Base-by-base conservation (phyloP, 495 filamentous ascomycete species). In the Talaromyces borbonicus region DNA sequence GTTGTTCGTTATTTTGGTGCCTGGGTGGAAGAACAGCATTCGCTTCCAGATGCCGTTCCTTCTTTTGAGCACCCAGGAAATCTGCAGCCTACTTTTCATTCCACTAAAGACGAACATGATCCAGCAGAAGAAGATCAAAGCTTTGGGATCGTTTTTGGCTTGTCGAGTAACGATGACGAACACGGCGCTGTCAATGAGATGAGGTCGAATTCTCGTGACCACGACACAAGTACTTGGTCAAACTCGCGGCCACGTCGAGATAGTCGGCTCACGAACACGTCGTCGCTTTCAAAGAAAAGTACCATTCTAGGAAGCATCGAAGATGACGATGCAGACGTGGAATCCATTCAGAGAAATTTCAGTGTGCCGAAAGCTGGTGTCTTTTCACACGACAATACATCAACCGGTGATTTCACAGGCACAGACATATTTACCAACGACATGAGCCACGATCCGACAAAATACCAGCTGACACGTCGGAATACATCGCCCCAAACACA, bases 1-100 rank as follows among this genome's bases (percentile, higher is more conserved):
- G 66, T 77, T 41, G 73, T 77, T 32, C 64, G 73, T 14, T 77
- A 77, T 50, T 77, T 68, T 42, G 60, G 62, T 6, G 69, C 71
- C 24, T 77, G 73, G 73, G 59, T 73, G 8, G 73, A 76, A 49
- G 63, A 70, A 37, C 62, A 57, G 4, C 62, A 70, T 30, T 49
- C 48, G 16, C n/a, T 36, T 8, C 46, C 62, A 18, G 46, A 58
- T 20, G 45, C 38, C 12, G 15, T 12, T 9, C 20, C 43, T n/a
- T n/a, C n/a, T 33, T 32, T 15, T n/a, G 29, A 46, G n/a, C 20
- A 9, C 14, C 30, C 6, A 36, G 27, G 22, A 22, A 43, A 49
- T 8, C 35, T 53, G 7, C 49, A 46, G 8, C 32, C 23, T 49
- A 56, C 52, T 56, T 27, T 52, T 15, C 32, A 27, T 5, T 16